phyloP scores from a whole-genome alignment of 2,329 filamentous ascomycete genomes.

The Colletotrichum sublineola region DNA sequence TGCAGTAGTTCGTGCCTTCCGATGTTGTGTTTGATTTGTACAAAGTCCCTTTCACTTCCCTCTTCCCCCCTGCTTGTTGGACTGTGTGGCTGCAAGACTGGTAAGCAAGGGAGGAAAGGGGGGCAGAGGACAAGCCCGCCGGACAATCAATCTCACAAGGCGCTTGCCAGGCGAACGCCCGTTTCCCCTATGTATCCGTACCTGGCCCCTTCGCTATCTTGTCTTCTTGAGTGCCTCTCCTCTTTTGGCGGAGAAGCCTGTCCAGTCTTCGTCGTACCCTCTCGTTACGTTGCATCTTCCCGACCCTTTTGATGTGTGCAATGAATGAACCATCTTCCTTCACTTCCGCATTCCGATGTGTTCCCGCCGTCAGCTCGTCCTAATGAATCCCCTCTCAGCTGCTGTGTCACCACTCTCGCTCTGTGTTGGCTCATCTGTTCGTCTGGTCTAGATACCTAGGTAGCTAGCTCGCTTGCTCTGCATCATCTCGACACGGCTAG shows the following conservation, averaged over 20 bases:
- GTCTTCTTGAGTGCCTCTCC: conserved; percentile 17
- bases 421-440: not conserved
- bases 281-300: conserved; percentile 8
- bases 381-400: not conserved
- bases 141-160: conserved; percentile 10
- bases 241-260: conserved; percentile 41
- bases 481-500: not conserved
- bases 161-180: conserved; percentile 29
- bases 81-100: not conserved
- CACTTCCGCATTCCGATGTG: conserved; percentile 20
- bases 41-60: not conserved
- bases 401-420: not conserved
- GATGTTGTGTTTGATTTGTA: conserved; percentile 22
- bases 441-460: not conserved
- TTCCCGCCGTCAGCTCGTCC: conserved; percentile 19
- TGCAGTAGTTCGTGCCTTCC: conserved; percentile 30
- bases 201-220: not conserved
- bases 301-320: not conserved
- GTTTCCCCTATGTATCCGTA: too few relatives aligned
- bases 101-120: conserved; percentile 5
- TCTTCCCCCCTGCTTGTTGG: too few relatives aligned
- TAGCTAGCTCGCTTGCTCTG: not conserved
- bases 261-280: not conserved
- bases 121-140: conserved; percentile 1
- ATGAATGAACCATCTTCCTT: conserved; percentile 7